Evolutionary conservation across 306 rosid genomes (phyloP), one percentile per base, ranked within the genome.

Genomic region (Sphenostylis stenocarpa): DNA sequence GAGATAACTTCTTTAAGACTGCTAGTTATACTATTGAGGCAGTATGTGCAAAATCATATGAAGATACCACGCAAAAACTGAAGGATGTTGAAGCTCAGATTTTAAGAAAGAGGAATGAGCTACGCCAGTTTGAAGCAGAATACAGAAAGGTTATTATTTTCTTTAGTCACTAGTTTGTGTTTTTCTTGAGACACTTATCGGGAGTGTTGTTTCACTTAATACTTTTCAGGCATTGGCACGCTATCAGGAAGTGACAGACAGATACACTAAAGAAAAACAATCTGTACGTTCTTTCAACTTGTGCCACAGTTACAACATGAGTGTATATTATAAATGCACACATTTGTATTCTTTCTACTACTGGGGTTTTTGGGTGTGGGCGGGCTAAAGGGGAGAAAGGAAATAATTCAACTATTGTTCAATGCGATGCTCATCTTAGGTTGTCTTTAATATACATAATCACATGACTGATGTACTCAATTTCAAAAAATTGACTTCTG

Each of bases 1-100:
- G 99, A 51, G 99, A 96, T 80, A 96, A 96, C 84, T 96, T 96
- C 81, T 96, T 96, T 56, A 96, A 96, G 96, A 93, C 99, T 85
- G 99, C 99, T 79, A 45, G 88, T 78, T 96, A 96, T 73, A 91
- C 90, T 0, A 93, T 96, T n/a, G 99, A 96, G 87, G 98, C 98
- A 43, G 85, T 96, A 67, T 92, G 99, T 81, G 87, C 86, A 31
- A 89, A 87, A 70, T 70, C 94, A 43, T 89, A 87, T 19, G 98
- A 90, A 71, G 97, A 91, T 28, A 89, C 93, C 19, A 90, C 98
- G 1, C 77, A 89, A 47, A 96, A 90, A 67, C 98, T 96, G 55
- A 85, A 74, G 79, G 99, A 96, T 51, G 80, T 91, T 23, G 99
- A 96, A 84, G 89, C 88, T 80, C 97, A 91, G 84, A 96, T 96